phyloP scores from a whole-genome alignment of 2,329 filamentous ascomycete species.

The Venturia effusa region DNA sequence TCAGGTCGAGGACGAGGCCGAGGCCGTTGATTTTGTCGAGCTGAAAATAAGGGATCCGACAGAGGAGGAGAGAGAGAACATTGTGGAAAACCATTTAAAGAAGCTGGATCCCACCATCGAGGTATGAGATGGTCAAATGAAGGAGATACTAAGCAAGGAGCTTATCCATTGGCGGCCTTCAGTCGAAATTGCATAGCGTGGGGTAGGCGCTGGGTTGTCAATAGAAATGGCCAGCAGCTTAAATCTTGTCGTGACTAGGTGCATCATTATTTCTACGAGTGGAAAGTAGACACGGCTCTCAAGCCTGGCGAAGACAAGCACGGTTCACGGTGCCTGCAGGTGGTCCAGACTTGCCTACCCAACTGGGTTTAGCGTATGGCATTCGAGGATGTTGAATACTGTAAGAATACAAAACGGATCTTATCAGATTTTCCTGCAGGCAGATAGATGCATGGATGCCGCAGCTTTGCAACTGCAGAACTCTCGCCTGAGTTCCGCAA shows the following conservation, averaged over 20 bases:
- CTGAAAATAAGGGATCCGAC: constrained; percentile 40
- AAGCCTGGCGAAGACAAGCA: too few species aligned
- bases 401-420: neutral
- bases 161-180: neutral
- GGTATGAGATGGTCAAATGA: neutral
- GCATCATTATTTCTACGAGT: too few species aligned
- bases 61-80: constrained; percentile 34
- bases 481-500: too few species aligned
- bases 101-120: constrained; percentile 27
- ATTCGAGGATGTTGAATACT: neutral
- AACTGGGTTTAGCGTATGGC: neutral
- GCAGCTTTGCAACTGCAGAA: too few species aligned
- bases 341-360: too few species aligned
- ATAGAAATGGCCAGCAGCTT: neutral
- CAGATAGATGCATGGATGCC: too few species aligned
- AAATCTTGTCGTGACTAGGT: too few species aligned
- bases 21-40: constrained; percentile 43
- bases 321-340: too few species aligned
- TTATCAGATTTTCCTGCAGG: neutral
- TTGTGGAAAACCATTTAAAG: constrained; percentile 33
- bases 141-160: too few species aligned
- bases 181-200: neutral
- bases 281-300: too few species aligned
- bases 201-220: neutral
- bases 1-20: constrained; percentile 26